A percentile compares a stretch with the other conserved stretches of the same genome.
Evolutionary conservation across 305 asterid species (phyloP).

Genomic region (Nicotiana rustica): DNA sequence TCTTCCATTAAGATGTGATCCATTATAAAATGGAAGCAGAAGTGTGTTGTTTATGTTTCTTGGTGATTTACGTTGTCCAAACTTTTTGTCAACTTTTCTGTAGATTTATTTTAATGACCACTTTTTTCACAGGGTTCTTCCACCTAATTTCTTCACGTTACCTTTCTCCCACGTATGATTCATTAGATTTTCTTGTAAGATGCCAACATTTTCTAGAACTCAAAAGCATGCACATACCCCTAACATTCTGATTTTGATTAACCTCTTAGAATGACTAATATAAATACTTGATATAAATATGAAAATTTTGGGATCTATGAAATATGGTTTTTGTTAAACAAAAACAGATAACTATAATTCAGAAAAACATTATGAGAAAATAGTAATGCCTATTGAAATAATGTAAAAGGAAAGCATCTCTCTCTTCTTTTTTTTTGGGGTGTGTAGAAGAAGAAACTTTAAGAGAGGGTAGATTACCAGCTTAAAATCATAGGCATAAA

Average conservation of each 20-base stretch:
- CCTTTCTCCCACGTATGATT: background rate
- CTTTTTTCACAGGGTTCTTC: background rate
- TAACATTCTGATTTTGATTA: background rate
- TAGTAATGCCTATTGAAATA: background rate
- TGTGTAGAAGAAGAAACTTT: too few relatives aligned
- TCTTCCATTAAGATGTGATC: background rate
- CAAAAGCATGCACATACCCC: background rate
- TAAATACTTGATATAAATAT: background rate
- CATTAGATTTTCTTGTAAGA: background rate
- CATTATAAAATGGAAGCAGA: background rate
- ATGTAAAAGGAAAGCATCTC: background rate
- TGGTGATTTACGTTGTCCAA: background rate
- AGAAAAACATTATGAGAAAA: background rate
- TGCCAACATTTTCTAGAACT: slow-evolving; percentile 13
- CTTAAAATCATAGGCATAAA: background rate
- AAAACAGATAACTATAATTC: background rate
- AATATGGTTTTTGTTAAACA: background rate
- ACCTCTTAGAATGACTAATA: background rate
- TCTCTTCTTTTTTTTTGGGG: too few relatives aligned
- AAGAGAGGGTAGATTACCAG: background rate
- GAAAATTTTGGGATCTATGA: background rate
- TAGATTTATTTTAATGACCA: background rate
- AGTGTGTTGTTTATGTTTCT: slow-evolving; percentile 9
- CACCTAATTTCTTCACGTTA: background rate
- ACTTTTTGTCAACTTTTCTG: background rate